phyloP scores from a whole-genome alignment of 345 rosid species.

The Salix brachista region DNA sequence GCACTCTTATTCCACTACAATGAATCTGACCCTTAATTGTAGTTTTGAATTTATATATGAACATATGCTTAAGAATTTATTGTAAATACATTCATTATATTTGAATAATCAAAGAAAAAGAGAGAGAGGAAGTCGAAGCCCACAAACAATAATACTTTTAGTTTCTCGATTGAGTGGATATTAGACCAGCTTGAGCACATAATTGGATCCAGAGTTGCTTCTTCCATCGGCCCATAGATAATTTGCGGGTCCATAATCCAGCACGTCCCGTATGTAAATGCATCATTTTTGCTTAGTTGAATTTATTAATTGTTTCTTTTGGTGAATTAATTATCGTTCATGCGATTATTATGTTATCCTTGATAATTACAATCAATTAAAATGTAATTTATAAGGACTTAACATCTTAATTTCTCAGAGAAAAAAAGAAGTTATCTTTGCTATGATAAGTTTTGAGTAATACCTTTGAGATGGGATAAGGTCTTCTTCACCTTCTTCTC shows the following conservation, averaged over 20 bases:
- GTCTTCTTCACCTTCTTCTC: conserved; percentile 71
- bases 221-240: background rate
- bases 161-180: background rate
- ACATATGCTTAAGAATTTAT: no score
- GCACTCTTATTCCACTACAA: no score
- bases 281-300: background rate
- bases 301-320: background rate
- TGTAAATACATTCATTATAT: no score
- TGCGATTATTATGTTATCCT: background rate
- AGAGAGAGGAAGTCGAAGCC: background rate
- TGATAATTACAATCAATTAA: background rate
- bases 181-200: background rate
- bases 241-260: background rate
- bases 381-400: background rate
- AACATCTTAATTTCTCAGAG: no score
- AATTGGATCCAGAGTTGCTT: background rate
- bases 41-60: no score
- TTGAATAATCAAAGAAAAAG: no score
- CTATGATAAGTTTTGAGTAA: background rate
- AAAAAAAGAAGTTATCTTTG: background rate
- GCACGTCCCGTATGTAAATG: no score
- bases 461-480: conserved; percentile 80
- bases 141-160: background rate
- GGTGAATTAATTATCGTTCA: background rate
- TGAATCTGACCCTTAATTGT: no score